Evolutionary conservation across 2,329 filamentous ascomycete species (phyloP).

Genomic region (Verticillium tricorpus): DNA sequence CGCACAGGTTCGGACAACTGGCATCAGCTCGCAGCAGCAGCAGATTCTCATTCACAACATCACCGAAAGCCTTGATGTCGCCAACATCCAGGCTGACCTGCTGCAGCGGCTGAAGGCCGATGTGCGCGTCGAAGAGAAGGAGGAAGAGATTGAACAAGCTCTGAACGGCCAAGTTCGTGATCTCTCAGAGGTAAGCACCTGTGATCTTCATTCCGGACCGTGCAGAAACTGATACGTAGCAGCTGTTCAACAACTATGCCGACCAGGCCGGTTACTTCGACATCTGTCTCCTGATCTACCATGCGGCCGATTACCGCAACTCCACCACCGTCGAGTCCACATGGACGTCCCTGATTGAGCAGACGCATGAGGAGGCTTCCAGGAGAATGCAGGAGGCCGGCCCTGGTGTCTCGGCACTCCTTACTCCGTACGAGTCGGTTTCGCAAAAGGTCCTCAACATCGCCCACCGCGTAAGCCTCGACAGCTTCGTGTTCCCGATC

Average conservation of each 20-base stretch:
- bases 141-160: slow-evolving; percentile 57
- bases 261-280: slow-evolving; percentile 92
- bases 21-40: slow-evolving; percentile 73
- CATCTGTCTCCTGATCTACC: slow-evolving; percentile 87
- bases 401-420: slow-evolving; percentile 31
- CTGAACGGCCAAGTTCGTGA: slow-evolving; percentile 76
- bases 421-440: slow-evolving; percentile 66
- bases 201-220: not conserved
- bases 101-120: slow-evolving; percentile 74
- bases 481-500: slow-evolving; percentile 64
- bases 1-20: slow-evolving; percentile 75
- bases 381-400: slow-evolving; percentile 39
- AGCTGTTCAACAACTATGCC: slow-evolving; percentile 92
- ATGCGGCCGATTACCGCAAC: slow-evolving; percentile 86
- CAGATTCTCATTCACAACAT: slow-evolving; percentile 84
- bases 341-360: slow-evolving; percentile 77
- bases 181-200: slow-evolving; percentile 68
- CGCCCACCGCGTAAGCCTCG: slow-evolving; percentile 59
- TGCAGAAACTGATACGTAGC: slow-evolving; percentile 14
- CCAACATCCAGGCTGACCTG: slow-evolving; percentile 91
- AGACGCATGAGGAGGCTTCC: slow-evolving; percentile 57
- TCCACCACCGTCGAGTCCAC: slow-evolving; percentile 77
- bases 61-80: slow-evolving; percentile 81
- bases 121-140: slow-evolving; percentile 61
- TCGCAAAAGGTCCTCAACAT: slow-evolving; percentile 60